Percentiles rank a stretch among this genome's conserved stretches.
Conservation (phyloP, 441 rosid genomes). For the Pelargonium cotyledonis region DNA sequence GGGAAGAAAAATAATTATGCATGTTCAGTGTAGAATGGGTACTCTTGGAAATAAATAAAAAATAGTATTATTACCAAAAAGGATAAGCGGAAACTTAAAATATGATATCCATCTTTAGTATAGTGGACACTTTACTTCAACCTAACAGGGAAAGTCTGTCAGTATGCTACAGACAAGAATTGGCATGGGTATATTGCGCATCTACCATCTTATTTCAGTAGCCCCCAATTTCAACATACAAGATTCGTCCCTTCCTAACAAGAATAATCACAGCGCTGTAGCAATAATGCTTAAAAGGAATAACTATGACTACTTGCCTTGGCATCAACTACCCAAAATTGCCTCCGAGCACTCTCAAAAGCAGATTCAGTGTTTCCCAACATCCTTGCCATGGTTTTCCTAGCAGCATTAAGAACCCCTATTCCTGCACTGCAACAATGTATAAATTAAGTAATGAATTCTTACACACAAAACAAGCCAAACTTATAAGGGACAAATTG, state of each 20-base stretch:
- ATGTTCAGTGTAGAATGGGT: too few relatives aligned
- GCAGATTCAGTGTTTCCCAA: conserved; percentile 81
- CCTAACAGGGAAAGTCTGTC: background rate
- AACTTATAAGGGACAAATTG: too few relatives aligned
- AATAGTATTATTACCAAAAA: too few relatives aligned
- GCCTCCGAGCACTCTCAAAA: conserved; percentile 88
- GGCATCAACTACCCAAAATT: conserved; percentile 99
- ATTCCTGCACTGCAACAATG: conserved; percentile 78
- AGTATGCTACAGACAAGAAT: background rate
- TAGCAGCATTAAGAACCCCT: conserved; percentile 95
- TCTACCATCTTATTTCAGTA: background rate
- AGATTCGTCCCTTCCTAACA: conserved; percentile 5
- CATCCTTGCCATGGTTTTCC: conserved; percentile 99
- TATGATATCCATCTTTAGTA: too few relatives aligned
- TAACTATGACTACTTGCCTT: conserved; percentile 38
- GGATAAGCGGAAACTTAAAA: too few relatives aligned
- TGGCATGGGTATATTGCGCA: background rate
- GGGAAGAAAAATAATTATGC: too few relatives aligned
- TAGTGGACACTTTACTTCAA: background rate
- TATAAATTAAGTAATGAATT: conserved; percentile 23
- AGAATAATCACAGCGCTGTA: background rate
- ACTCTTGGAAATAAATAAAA: too few relatives aligned
- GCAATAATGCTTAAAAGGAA: background rate
- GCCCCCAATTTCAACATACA: background rate
- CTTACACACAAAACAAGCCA: background rate